Evolutionary conservation across 139 green algal genomes (phyloP), one percentile per base, ranked within the genome.

Genomic region (Chlorella sorokiniana): DNA sequence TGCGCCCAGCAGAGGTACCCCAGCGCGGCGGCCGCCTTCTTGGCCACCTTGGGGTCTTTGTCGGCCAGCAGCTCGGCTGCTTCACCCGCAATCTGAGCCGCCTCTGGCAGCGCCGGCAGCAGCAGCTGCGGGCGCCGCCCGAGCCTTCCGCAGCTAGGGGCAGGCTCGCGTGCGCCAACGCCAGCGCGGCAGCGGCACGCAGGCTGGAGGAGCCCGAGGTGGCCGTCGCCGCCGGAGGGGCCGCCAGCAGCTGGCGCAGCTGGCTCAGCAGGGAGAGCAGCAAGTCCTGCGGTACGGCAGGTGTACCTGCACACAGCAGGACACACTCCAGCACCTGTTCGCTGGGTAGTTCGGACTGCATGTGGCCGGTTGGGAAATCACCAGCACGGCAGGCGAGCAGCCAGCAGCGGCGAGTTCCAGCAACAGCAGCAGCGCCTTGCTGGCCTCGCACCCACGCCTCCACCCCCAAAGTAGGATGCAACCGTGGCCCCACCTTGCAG

Each of bases 41-140:
- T 83, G 0, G 64, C 76, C 51, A 93, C 88, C 75, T 93, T 92
- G 4, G 72, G 37, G 5, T 91, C 88, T 45, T 83, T 88, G 51
- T 89, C 89, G 8, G 18, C 31, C 44, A 88, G 54, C 59, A 91
- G 69, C 45, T 51, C 31, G 0, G 73, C 70, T 0, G 76, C 29
- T 5, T 74, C 38, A 3, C 10, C 37, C 4, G 41, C 64, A 25
- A 48, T 29, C 27, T 5, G 64, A 3, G 37, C 76, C 27, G 68
- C 83, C n/a, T 54, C 56, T 35, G 75, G 75, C 75, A 81, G 40
- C 63, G 81, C 83, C 69, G n/a, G 69, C 40, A 27, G 90, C 78
- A 69, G 37, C 10, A 48, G 71, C 45, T 64, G 69, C 20, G 4
- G 33, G 9, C 44, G 54, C 29, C 2, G 38, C 65, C 41, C 6